These are phyloP conservation scores for Acanthamoeba comandoni DNA, from an alignment of 208 protist species.

Conservation along the genomic window DNA sequence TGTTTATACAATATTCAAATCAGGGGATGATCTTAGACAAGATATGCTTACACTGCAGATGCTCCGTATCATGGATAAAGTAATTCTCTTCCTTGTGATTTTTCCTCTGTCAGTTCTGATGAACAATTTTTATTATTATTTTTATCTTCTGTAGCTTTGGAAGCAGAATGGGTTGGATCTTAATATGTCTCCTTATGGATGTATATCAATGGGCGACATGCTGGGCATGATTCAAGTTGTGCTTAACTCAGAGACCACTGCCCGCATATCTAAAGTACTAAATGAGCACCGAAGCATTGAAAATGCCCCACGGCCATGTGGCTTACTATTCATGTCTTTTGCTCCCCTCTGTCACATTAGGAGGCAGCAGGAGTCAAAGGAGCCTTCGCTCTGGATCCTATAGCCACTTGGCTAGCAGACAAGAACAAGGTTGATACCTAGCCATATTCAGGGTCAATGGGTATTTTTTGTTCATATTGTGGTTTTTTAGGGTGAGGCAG, in stretches of 20 bases:
- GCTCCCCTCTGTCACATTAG: not conserved
- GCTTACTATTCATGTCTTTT: not conserved
- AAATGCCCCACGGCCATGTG: not conserved
- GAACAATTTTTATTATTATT: not conserved
- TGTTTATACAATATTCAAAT: conserved; percentile 87
- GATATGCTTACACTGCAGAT: conserved; percentile 94
- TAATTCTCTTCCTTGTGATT: conserved; percentile 12
- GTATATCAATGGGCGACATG: conserved; percentile 85
- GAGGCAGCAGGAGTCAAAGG: conserved; percentile 39
- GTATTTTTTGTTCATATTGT: conserved; percentile 83
- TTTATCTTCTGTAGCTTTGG: conserved; percentile 73
- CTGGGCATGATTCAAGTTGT: conserved; percentile 94
- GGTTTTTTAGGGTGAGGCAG: conserved; percentile 14
- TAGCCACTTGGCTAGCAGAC: conserved; percentile 43
- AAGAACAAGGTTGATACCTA: conserved; percentile 29
- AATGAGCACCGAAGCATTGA: not conserved
- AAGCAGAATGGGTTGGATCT: conserved; percentile 91
- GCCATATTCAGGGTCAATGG: not conserved
- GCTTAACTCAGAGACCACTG: conserved; percentile 91
- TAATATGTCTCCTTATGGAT: conserved; percentile 89
- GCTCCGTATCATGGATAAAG: conserved; percentile 93
- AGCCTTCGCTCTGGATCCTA: conserved; percentile 60
- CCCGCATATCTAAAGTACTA: conserved; percentile 76
- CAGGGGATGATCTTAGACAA: conserved; percentile 94
- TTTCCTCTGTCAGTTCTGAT: no score